These are phyloP conservation scores for Chamaecrista fasciculata DNA, from an alignment of 306 rosid genomes.

Conservation along the genomic window DNA sequence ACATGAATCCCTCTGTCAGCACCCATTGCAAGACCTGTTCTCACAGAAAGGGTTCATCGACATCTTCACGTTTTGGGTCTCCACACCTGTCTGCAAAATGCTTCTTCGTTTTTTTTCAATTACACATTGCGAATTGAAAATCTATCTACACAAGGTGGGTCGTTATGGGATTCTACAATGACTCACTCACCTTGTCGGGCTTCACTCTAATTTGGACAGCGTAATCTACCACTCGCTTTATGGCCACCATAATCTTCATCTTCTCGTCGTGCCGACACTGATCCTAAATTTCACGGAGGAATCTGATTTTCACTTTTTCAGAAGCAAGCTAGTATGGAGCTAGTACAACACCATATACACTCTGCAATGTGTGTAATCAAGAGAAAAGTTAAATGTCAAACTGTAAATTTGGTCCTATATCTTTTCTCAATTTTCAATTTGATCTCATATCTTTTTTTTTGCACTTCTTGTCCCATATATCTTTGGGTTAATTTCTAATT, in stretches of 20 bases:
- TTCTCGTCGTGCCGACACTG: neutral
- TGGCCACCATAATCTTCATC: slow-evolving; percentile 95
- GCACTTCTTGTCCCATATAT: too few relatives aligned
- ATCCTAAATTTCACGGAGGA: too few relatives aligned
- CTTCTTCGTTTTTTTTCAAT: neutral
- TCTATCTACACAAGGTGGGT: neutral
- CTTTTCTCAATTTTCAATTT: too few relatives aligned
- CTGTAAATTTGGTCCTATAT: too few relatives aligned
- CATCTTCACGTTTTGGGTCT: slow-evolving; percentile 96
- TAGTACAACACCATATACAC: too few relatives aligned
- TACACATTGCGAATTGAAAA: slow-evolving; percentile 8
- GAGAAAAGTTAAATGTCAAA: too few relatives aligned
- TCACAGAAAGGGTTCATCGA: slow-evolving; percentile 96
- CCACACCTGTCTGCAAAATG: slow-evolving; percentile 68
- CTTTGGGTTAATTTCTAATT: too few relatives aligned
- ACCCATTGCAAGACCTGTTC: slow-evolving; percentile 91
- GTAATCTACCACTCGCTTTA: slow-evolving; percentile 83
- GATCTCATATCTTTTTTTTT: too few relatives aligned
- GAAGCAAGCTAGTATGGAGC: too few relatives aligned
- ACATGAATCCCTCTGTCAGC: slow-evolving; percentile 93
- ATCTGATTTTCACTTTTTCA: neutral
- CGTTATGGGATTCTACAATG: neutral
- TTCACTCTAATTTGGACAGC: slow-evolving; percentile 97
- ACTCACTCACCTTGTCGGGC: slow-evolving; percentile 69
- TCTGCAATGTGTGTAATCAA: too few relatives aligned